Base-by-base conservation (phyloP, 192 early-diverging fungal species). In the Backusella circina region DNA sequence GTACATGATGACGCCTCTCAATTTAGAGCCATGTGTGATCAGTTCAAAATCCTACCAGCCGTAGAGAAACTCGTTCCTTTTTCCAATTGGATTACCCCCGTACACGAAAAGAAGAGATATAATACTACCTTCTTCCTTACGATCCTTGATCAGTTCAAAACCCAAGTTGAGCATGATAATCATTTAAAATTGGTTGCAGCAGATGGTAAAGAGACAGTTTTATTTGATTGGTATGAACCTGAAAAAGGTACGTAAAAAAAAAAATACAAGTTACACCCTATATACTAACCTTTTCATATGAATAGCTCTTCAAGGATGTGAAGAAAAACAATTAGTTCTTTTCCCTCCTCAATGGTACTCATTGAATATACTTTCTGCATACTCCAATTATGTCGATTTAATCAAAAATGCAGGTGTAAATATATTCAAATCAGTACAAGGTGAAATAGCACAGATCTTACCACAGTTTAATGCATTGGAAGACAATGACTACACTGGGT, bases 101-200 rank as follows among this genome's bases (percentile, higher is more conserved):
- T 77, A 0, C 41, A 81, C 9, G 87, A 90, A 68, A 73, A 86
- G 54, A 83, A 83, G 38, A 82, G 92, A 13, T 93, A 88, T 76
- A 84, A 89, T 54, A 91, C 90, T n/a, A 86, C 84, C 10, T 93
- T 93, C 69, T 93, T 85, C 70, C 74, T 93, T 28, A 86, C 91
- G 0, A 80, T 88, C 7, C 37, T 93, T 10, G 79, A 80, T 16
- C 75, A 89, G 67, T 23, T 41, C 41, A 18, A 33, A 3, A 77
- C 82, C 6, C 37, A 81, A 12, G 78, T 33, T 7, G 67, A 65
- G 13, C 38, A 69, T 16, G 66, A 75, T 2, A 75, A 37, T 75
- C 78, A 57, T 73, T 79, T 39, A 67, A 76, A 35, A 70, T 30
- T 75, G 8, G 51, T 78, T 33, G 61, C 83, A n/a, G 78, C 86